Evolutionary conservation across 768 basidiomycete genomes (phyloP).

Genomic region (Rhodosporidiobolus odoratus): DNA sequence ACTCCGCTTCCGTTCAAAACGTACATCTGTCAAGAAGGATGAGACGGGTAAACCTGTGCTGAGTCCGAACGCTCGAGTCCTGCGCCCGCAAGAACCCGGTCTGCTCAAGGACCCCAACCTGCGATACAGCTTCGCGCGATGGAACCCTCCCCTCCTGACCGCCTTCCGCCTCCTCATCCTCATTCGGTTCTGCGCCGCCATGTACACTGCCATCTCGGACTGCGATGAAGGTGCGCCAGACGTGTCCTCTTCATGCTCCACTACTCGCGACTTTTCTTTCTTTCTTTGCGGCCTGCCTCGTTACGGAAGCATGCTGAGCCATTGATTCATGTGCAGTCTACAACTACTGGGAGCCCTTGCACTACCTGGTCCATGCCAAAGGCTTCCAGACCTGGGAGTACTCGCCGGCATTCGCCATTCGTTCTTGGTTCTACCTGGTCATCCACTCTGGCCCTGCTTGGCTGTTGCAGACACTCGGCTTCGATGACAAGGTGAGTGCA

Average conservation of each 20-base stretch:
- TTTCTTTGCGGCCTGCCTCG: not conserved
- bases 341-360: slow-evolving; percentile 98
- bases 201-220: slow-evolving; percentile 87
- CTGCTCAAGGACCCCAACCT: slow-evolving; percentile 34
- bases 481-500: slow-evolving; percentile 63
- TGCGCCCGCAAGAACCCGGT: slow-evolving; percentile 19
- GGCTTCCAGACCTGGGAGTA: slow-evolving; percentile 99
- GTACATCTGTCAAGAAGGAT: not conserved
- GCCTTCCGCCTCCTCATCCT: slow-evolving; percentile 79
- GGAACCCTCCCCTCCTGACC: slow-evolving; percentile 65
- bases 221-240: slow-evolving; percentile 96
- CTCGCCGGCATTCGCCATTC: slow-evolving; percentile 79
- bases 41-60: not conserved
- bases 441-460: slow-evolving; percentile 68
- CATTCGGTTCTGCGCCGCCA: slow-evolving; percentile 72
- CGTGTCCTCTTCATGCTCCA: too few relatives aligned
- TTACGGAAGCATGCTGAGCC: not conserved
- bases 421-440: slow-evolving; percentile 90
- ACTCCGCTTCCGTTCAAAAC: slow-evolving; percentile 25
- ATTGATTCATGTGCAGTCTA: slow-evolving; percentile 58
- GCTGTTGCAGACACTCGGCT: slow-evolving; percentile 54
- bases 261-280: not conserved
- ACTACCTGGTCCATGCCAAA: slow-evolving; percentile 75
- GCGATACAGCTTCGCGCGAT: slow-evolving; percentile 27
- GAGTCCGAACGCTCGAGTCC: slow-evolving; percentile 15